Conservation (phyloP, 352 stramenopile species). For the Phytophthora idaei region DNA sequence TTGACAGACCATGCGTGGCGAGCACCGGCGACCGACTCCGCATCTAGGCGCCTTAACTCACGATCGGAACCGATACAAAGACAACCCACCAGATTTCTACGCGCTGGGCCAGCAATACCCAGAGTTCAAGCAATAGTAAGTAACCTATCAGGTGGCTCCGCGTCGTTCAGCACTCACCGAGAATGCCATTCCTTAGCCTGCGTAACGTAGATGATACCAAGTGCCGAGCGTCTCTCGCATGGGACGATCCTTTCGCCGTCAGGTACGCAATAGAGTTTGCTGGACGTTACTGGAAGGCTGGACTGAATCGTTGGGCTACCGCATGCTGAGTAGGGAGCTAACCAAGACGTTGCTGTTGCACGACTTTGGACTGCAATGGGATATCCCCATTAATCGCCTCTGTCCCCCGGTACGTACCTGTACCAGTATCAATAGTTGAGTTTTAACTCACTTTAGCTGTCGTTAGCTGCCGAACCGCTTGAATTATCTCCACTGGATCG, state of each 20-base stretch:
- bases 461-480: conserved; percentile 83
- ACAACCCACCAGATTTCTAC: conserved; percentile 77
- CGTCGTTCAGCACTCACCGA: background rate
- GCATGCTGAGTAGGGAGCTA: conserved; percentile 66
- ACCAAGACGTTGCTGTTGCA: conserved; percentile 92
- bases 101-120: conserved; percentile 65
- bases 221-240: conserved; percentile 64
- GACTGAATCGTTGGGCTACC: conserved; percentile 7
- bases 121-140: conserved; percentile 70
- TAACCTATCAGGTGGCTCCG: conserved; percentile 7
- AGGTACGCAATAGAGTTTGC: conserved; percentile 39
- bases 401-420: conserved; percentile 91
- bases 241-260: conserved; percentile 78
- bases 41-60: conserved; percentile 69
- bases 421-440: background rate
- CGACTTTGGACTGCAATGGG: conserved; percentile 92
- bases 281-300: background rate
- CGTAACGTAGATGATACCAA: conserved; percentile 65
- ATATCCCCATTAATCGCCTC: conserved; percentile 91
- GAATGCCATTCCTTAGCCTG: conserved; percentile 36
- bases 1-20: conserved; percentile 40
- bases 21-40: conserved; percentile 61
- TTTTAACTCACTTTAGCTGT: conserved; percentile 7
- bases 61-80: conserved; percentile 78
- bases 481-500: conserved; percentile 97